phyloP scores from a whole-genome alignment of 2,329 filamentous ascomycete genomes.

The Stromatinia cepivora region DNA sequence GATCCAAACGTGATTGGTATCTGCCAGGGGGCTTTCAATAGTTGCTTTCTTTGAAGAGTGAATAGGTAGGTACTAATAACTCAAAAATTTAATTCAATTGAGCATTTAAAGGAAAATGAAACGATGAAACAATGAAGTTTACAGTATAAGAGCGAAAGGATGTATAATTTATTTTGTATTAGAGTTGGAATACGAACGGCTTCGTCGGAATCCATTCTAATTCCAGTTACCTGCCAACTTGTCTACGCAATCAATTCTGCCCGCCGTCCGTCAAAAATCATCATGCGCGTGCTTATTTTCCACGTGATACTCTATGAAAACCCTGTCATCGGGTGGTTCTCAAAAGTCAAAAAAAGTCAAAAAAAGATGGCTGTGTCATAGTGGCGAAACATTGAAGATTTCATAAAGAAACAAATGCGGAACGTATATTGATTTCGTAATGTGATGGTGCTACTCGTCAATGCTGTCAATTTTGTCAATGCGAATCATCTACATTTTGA shows the following conservation, averaged over 20 bases:
- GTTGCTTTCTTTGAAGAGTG: constrained; percentile 11
- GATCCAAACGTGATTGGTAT: constrained; percentile 23
- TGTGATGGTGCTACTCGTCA: not conserved
- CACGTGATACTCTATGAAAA: not conserved
- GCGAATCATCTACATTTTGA: not conserved
- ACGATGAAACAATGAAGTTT: not conserved
- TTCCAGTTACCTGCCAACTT: constrained; percentile 10
- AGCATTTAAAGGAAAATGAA: not conserved
- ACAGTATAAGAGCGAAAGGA: not conserved
- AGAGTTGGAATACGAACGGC: constrained; percentile 15
- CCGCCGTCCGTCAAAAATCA: not conserved
- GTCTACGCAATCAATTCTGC: constrained; percentile 17
- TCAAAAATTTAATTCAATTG: not conserved
- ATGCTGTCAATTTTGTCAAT: not conserved
- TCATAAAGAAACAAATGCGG: constrained; percentile 17
- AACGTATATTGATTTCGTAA: not conserved
- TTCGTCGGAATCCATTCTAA: constrained; percentile 21
- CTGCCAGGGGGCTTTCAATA: constrained; percentile 10
- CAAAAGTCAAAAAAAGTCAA: constrained; percentile 7
- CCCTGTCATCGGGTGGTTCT: not conserved
- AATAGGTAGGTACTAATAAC: not conserved
- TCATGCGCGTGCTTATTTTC: constrained; percentile 1
- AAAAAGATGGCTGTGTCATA: constrained; percentile 21
- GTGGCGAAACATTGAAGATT: constrained; percentile 22
- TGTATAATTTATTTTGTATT: not conserved